A percentile compares a stretch with the other conserved stretches of the same genome.
phyloP scores from a whole-genome alignment of 2,329 filamentous ascomycete species.

The Knoxdaviesia proteae region DNA sequence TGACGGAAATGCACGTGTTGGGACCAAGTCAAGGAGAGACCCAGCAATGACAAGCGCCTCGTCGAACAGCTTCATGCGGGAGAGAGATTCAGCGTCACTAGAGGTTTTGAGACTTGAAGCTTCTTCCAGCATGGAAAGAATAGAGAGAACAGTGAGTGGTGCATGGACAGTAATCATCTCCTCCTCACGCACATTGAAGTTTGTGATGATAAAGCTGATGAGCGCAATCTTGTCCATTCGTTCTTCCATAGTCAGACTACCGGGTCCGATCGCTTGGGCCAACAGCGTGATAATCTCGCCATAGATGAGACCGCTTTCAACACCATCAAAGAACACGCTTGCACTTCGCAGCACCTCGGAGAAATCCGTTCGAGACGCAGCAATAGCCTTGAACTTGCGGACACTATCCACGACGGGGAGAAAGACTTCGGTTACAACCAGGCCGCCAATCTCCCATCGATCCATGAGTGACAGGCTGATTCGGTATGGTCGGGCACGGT shows the following conservation, averaged over 20 bases:
- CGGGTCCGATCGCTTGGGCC: slow-evolving; percentile 32
- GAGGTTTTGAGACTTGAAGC: slow-evolving; percentile 17
- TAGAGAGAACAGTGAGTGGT: slow-evolving; percentile 50
- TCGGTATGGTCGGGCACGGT: slow-evolving; percentile 67
- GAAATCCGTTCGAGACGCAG: slow-evolving; percentile 48
- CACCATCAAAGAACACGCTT: slow-evolving; percentile 90
- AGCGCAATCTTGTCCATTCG: slow-evolving; percentile 46
- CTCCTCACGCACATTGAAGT: slow-evolving; percentile 89
- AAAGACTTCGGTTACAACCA: slow-evolving; percentile 76
- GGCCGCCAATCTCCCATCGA: slow-evolving; percentile 85
- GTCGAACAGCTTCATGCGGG: slow-evolving; percentile 9
- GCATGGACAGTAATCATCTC: slow-evolving; percentile 84
- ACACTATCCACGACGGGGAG: slow-evolving; percentile 68
- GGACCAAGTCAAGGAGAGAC: slow-evolving; percentile 40
- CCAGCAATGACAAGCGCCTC: slow-evolving; percentile 27
- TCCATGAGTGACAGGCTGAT: slow-evolving; percentile 95
- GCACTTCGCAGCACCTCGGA: slow-evolving; percentile 80
- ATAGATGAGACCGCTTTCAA: slow-evolving; percentile 87
- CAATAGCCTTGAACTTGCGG: slow-evolving; percentile 46
- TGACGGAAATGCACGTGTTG: slow-evolving; percentile 37
- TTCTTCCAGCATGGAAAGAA: slow-evolving; percentile 39
- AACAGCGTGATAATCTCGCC: slow-evolving; percentile 56
- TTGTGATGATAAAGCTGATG: slow-evolving; percentile 59
- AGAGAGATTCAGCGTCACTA: slow-evolving; percentile 9
- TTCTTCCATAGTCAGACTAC: slow-evolving; percentile 20